Base-by-base conservation (phyloP, 2,329 filamentous ascomycete species). In the Cercospora janseana region DNA sequence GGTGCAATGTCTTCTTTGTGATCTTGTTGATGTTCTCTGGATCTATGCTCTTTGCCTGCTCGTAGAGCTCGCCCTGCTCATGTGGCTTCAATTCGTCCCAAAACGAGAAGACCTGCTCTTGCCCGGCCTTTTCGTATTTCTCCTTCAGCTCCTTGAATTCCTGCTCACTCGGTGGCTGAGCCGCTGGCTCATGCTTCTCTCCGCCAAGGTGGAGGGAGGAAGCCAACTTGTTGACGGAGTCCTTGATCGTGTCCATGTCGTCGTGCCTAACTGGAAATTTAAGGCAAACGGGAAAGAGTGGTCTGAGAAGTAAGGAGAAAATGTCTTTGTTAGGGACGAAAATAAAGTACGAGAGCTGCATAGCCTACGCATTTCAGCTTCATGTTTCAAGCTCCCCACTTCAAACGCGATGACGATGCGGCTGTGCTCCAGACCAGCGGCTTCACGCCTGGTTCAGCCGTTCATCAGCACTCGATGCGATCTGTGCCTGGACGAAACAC, bases 1-100 rank as follows among this genome's bases (percentile, higher is more conserved):
- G 88, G 73, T 90, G 82, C 58, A 97, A 79, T 53, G 91, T 89
- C 68, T 81, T 84, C 60, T 92, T 75, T 65, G 88, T 86, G 70
- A 97, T 86, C 62, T 85, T 80, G 75, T 93, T 95, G 80, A 97
- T 92, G 74, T 87, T 81, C 52, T 80, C 78, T 49, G 92, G 91
- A 69, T 96, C 83, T 74, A 97, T 77, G 78, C 58, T 80, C 79
- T 54, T 97, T 80, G 51, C 51, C 73, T 97, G 93, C 64, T 86
- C 75, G 77, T 83, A 95, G 51, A 98, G 81, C 6, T 78, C 70
- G 35, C 83, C 83, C 75, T 95, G 88, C 58, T 96, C 89, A 45
- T 78, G 71, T 13, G 78, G 72, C 56, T 77, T 76, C 56, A 98
- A 84, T 56, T 84, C 80, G 66, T 96, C 88, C 76, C 87, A 95